Percentiles rank a stretch among this genome's conserved stretches.
Evolutionary conservation across 495 filamentous ascomycete species (phyloP).

Genomic region (Stereocaulon alpinum): DNA sequence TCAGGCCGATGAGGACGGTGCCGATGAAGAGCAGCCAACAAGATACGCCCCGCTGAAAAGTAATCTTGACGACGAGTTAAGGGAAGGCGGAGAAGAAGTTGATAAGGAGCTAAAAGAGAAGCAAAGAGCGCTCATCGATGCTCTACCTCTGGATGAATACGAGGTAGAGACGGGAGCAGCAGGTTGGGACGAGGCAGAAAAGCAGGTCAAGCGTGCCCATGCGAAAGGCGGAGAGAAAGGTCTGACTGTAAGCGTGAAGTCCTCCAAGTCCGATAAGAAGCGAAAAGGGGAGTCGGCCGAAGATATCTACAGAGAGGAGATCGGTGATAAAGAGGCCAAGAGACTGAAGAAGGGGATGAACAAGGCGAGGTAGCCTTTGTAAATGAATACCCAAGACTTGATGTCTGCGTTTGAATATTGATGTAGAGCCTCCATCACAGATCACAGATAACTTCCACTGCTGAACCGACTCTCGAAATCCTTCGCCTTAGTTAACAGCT

Average conservation of each 20-base stretch:
- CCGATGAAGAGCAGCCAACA: conserved; percentile 42
- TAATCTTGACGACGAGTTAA: conserved; percentile 74
- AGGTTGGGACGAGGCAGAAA: conserved; percentile 77
- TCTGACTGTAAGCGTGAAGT: conserved; percentile 75
- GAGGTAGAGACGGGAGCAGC: conserved; percentile 62
- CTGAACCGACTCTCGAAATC: conserved; percentile 78
- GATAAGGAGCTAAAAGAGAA: conserved; percentile 59
- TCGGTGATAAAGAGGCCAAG: conserved; percentile 40
- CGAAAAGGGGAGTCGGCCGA: conserved; percentile 47
- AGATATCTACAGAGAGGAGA: conserved; percentile 44
- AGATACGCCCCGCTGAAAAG: conserved; percentile 59
- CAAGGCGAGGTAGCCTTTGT: not conserved
- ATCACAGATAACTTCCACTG: conserved; percentile 62
- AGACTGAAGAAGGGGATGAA: conserved; percentile 44
- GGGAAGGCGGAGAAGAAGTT: conserved; percentile 69
- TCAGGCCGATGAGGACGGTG: conserved; percentile 46
- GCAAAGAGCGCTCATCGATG: conserved; percentile 78
- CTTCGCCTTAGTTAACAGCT: conserved; percentile 69
- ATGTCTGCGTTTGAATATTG: too few species aligned
- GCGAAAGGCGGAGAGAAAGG: conserved; percentile 45
- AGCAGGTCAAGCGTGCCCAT: conserved; percentile 45
- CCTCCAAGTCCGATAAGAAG: conserved; percentile 44
- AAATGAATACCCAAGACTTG: too few species aligned
- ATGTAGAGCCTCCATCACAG: too few species aligned
- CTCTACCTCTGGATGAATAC: conserved; percentile 78